Conservation (phyloP, 768 basidiomycete species). For the Cystofilobasidium bisporidii region DNA sequence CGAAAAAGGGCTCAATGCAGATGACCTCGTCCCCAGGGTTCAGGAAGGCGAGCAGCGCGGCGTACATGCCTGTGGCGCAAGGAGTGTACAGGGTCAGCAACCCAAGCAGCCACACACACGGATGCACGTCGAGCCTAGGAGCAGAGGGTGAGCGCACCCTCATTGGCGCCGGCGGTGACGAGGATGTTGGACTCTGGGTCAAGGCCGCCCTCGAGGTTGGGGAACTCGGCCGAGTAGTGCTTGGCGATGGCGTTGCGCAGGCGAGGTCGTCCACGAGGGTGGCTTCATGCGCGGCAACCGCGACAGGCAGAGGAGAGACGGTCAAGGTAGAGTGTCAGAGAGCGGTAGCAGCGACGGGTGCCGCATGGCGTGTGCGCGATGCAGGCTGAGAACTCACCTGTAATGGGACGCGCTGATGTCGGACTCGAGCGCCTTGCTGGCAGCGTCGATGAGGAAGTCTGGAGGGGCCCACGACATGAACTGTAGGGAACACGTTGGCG, state of each 20-base stretch:
- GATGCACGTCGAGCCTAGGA: no score
- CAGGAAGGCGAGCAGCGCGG: conserved; percentile 83
- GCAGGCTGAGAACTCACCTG: no score
- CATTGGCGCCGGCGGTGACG: conserved; percentile 93
- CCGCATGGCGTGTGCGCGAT: no score
- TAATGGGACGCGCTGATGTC: conserved; percentile 41
- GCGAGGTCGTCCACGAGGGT: conserved; percentile 72
- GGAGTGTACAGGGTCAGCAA: no score
- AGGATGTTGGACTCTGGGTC: conserved; percentile 80
- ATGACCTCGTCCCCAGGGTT: conserved; percentile 93
- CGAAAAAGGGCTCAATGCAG: conserved; percentile 97
- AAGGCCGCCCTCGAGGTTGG: conserved; percentile 46
- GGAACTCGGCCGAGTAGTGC: conserved; percentile 60
- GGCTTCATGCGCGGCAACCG: no score
- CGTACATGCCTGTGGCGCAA: conserved; percentile 66
- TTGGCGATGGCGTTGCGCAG: conserved; percentile 77
- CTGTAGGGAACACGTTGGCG: no score
- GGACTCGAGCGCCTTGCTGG: conserved; percentile 34
- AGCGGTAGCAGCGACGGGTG: no score
- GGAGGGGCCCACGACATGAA: conserved; percentile 40
- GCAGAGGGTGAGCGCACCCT: no score
- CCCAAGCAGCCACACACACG: no score
- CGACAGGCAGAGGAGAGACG: no score
- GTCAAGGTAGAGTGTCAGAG: no score
- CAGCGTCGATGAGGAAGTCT: conserved; percentile 37